Evolutionary conservation across 257 asterid species (phyloP).

Genomic region (Solanum virginianum): DNA sequence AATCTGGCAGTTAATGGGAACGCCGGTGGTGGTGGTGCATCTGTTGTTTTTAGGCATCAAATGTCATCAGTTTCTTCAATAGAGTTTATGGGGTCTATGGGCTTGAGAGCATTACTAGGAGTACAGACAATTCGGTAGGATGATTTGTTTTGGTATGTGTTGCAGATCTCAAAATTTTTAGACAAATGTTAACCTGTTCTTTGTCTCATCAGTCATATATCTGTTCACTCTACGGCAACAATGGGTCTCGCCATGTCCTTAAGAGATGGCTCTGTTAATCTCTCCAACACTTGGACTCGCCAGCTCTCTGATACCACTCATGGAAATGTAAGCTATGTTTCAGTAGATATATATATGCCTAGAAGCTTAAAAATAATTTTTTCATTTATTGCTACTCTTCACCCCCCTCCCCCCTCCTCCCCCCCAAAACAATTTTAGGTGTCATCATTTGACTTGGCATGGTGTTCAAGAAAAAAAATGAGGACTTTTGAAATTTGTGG

Average conservation of each 20-base stretch:
- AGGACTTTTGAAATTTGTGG: too few relatives aligned
- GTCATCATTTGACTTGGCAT: too few relatives aligned
- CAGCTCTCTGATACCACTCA: slow-evolving; percentile 64
- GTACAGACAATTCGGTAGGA: slow-evolving; percentile 70
- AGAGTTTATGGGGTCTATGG: slow-evolving; percentile 71
- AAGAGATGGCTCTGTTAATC: slow-evolving; percentile 83
- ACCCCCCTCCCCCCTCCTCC: too few relatives aligned
- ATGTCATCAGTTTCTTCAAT: slow-evolving; percentile 57
- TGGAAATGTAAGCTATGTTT: slow-evolving; percentile 57
- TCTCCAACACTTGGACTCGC: slow-evolving; percentile 85
- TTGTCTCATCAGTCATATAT: slow-evolving; percentile 51
- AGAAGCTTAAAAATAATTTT: neutral
- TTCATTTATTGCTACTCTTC: too few relatives aligned
- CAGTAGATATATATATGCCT: neutral
- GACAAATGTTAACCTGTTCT: neutral
- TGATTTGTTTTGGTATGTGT: neutral
- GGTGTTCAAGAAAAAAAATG: too few relatives aligned
- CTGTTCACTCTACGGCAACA: slow-evolving; percentile 69
- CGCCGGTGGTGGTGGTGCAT: slow-evolving; percentile 80
- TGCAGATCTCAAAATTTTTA: neutral
- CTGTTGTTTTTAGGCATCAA: slow-evolving; percentile 65
- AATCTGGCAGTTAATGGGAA: slow-evolving; percentile 58
- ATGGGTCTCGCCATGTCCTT: slow-evolving; percentile 76
- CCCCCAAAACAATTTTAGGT: too few relatives aligned
- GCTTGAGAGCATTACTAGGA: slow-evolving; percentile 74